phyloP scores from a whole-genome alignment of 148 eudicot species.

The Cornus florida region DNA sequence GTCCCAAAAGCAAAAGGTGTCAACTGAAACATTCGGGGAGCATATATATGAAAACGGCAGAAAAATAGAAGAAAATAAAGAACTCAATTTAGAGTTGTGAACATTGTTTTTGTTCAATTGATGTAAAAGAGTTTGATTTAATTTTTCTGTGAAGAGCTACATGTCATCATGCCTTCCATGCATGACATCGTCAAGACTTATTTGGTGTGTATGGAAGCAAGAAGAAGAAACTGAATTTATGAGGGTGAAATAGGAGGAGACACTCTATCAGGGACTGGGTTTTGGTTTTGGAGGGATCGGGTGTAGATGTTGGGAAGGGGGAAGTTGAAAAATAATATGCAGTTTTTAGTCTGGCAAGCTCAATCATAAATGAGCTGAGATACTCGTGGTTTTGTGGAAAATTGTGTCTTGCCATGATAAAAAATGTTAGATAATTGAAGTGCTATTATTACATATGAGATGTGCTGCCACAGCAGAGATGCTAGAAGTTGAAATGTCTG shows the following conservation, averaged over 20 bases:
- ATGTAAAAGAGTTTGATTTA: too few species aligned
- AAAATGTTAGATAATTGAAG: not conserved
- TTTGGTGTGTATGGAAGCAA: not conserved
- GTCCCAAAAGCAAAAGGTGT: too few species aligned
- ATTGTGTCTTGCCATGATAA: not conserved
- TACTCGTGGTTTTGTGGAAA: not conserved
- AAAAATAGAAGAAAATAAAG: not conserved
- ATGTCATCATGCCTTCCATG: too few species aligned
- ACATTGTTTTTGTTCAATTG: too few species aligned
- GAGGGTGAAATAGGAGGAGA: not conserved
- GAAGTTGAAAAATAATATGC: not conserved
- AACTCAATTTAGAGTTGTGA: not conserved
- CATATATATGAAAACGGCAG: not conserved
- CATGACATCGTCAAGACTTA: not conserved
- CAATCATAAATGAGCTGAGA: not conserved
- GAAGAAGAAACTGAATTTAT: not conserved
- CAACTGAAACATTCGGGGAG: too few species aligned
- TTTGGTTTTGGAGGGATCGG: not conserved
- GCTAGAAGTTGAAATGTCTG: not conserved
- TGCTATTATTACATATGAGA: not conserved
- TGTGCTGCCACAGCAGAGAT: not conserved
- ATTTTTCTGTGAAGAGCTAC: too few species aligned
- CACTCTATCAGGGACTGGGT: not conserved
- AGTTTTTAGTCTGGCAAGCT: not conserved
- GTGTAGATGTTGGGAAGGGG: not conserved